phyloP scores from a whole-genome alignment of 2,329 filamentous ascomycete genomes.

The Calcarisporium arbuscula region DNA sequence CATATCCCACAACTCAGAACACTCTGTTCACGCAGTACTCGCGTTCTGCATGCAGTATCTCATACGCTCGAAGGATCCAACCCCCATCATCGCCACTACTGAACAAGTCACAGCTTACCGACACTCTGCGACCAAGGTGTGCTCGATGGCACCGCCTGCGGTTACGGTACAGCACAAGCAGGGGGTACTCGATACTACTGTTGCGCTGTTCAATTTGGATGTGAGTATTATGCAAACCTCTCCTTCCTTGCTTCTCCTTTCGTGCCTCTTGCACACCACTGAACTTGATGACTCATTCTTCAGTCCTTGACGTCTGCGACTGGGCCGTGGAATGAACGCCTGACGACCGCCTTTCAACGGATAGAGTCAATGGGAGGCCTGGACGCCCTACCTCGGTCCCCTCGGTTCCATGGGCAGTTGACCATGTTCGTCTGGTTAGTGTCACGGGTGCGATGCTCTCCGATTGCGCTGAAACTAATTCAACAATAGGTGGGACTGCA shows the following conservation, averaged over 20 bases:
- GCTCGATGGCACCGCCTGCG: conserved; percentile 1
- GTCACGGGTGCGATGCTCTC: background rate
- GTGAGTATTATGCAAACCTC: conserved; percentile 2
- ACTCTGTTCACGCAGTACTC: conserved; percentile 3
- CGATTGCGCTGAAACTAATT: background rate
- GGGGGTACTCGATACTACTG: conserved; percentile 4
- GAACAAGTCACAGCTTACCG: conserved; percentile 5
- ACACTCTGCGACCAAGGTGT: conserved; percentile 3
- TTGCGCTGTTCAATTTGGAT: conserved; percentile 6
- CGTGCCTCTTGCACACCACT: no score
- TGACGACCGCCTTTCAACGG: conserved; percentile 5
- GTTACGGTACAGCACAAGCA: background rate
- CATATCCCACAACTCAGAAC: conserved; percentile 2
- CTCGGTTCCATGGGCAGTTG: conserved; percentile 5
- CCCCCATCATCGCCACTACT: background rate
- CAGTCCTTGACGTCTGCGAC: conserved; percentile 5
- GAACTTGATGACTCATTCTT: background rate
- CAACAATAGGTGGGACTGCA: conserved; percentile 7
- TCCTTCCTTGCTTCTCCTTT: background rate
- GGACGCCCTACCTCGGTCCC: conserved; percentile 1
- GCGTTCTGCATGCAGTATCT: conserved; percentile 6
- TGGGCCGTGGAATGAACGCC: conserved; percentile 8
- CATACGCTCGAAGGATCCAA: conserved; percentile 1
- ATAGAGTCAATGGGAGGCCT: conserved; percentile 6
- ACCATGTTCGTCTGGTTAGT: conserved; percentile 11